Conservation (phyloP, 2,329 filamentous ascomycete genomes). For the Verticillium tricorpus region DNA sequence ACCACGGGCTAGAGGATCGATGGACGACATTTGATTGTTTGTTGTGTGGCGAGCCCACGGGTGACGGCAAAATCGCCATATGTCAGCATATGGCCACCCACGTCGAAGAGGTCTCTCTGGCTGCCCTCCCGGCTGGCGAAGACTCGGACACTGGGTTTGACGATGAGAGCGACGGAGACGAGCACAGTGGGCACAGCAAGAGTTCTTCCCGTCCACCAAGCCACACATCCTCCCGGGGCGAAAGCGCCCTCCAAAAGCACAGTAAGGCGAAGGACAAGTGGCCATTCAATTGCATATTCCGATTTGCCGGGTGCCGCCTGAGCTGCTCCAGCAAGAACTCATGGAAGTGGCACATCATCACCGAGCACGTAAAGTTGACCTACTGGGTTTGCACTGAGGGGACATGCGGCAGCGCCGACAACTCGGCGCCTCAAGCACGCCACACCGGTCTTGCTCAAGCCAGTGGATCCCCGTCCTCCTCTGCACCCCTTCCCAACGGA, state of each 20-base stretch:
- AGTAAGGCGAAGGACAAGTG: constrained; percentile 50
- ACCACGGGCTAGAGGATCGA: too few relatives aligned
- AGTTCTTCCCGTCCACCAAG: too few relatives aligned
- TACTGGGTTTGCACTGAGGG: constrained; percentile 75
- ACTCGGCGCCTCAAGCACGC: constrained; percentile 8
- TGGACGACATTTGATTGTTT: too few relatives aligned
- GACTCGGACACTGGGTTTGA: too few relatives aligned
- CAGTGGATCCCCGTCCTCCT: background rate
- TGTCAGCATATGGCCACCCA: too few relatives aligned
- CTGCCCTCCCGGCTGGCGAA: too few relatives aligned
- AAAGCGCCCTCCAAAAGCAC: constrained; percentile 41
- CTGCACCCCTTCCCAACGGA: constrained; percentile 23
- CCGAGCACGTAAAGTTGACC: constrained; percentile 70
- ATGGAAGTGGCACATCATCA: constrained; percentile 85
- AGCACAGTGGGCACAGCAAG: too few relatives aligned
- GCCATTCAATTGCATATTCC: constrained; percentile 73
- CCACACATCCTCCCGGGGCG: constrained; percentile 35
- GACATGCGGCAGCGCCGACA: constrained; percentile 36
- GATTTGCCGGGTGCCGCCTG: constrained; percentile 67
- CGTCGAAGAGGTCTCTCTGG: too few relatives aligned
- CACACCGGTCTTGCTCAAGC: too few relatives aligned
- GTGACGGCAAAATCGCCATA: too few relatives aligned
- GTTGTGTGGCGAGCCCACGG: too few relatives aligned
- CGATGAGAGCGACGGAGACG: too few relatives aligned
- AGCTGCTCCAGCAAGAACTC: constrained; percentile 83